Evolutionary conservation across 371 early-diverging fungal genomes (phyloP).

Genomic region (Syncephalastrum racemosum): DNA sequence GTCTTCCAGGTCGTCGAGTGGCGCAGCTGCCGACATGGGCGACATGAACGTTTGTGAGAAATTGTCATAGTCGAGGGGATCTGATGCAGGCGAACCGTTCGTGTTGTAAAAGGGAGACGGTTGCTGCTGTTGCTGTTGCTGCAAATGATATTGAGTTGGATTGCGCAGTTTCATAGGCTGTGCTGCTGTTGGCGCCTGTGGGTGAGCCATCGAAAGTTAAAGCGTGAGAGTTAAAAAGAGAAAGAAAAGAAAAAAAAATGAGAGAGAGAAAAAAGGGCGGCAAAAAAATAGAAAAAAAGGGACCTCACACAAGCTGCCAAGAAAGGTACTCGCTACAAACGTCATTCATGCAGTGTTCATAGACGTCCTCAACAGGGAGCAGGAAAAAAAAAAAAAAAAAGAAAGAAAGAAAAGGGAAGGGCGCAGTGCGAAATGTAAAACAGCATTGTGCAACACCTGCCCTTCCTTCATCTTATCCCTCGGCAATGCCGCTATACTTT

Average conservation of each 20-base stretch:
- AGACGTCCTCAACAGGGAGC: too few relatives aligned
- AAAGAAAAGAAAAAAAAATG: conserved; percentile 6
- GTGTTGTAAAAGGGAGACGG: not conserved
- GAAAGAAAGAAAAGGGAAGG: too few relatives aligned
- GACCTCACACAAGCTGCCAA: too few relatives aligned
- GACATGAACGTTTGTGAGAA: conserved; percentile 26
- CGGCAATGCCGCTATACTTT: too few relatives aligned
- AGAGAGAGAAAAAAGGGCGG: conserved; percentile 3
- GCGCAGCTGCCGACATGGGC: conserved; percentile 13
- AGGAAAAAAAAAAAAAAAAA: too few relatives aligned
- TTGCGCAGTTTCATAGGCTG: conserved; percentile 14
- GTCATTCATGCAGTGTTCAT: too few relatives aligned
- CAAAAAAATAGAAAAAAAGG: too few relatives aligned
- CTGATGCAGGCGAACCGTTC: conserved; percentile 1
- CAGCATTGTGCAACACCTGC: too few relatives aligned
- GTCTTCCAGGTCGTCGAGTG: conserved; percentile 19
- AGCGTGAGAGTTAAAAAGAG: not conserved
- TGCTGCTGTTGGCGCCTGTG: conserved; percentile 5
- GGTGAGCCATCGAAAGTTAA: conserved; percentile 3
- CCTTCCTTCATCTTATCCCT: too few relatives aligned
- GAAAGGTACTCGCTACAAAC: too few relatives aligned
- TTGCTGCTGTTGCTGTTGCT: conserved; percentile 9
- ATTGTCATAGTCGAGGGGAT: conserved; percentile 11
- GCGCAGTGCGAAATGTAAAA: too few relatives aligned
- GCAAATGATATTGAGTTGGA: conserved; percentile 22